Evolutionary conservation across 352 stramenopile species (phyloP).

Genomic region (Peronospora tabacina): DNA sequence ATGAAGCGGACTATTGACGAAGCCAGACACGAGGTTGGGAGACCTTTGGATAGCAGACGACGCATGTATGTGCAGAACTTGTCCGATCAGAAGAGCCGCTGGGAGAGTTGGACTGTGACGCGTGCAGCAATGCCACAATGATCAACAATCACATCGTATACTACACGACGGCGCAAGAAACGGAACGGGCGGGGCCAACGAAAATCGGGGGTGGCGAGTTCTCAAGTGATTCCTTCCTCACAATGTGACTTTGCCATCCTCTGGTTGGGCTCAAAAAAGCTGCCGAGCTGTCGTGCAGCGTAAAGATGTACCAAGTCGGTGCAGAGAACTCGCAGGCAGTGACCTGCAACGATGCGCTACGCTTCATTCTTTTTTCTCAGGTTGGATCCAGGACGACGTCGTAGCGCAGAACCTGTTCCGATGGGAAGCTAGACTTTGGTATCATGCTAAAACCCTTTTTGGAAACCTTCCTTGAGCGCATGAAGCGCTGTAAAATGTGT

Average conservation of each 20-base stretch:
- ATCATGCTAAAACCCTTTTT: too few relatives aligned
- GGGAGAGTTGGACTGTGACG: constrained; percentile 12
- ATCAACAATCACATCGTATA: neutral
- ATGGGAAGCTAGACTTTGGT: too few relatives aligned
- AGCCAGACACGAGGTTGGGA: neutral
- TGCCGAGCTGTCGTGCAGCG: neutral
- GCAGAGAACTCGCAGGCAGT: too few relatives aligned
- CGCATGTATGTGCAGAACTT: constrained; percentile 22
- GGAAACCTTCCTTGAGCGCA: too few relatives aligned
- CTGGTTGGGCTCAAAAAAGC: too few relatives aligned
- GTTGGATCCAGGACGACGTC: too few relatives aligned
- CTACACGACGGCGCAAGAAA: neutral
- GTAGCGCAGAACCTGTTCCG: too few relatives aligned
- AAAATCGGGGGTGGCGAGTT: neutral
- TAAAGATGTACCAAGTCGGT: constrained; percentile 6
- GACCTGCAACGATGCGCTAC: neutral
- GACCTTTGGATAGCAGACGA: constrained; percentile 9
- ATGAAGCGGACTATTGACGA: neutral
- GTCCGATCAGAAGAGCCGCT: constrained; percentile 17
- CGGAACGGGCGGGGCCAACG: too few relatives aligned
- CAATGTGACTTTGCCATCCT: too few relatives aligned
- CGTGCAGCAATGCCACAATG: constrained; percentile 8
- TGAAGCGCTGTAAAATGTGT: too few relatives aligned
- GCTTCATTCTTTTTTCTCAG: neutral
- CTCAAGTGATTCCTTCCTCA: neutral